Conservation (phyloP, 345 rosid species). For the Psidium guajava region DNA sequence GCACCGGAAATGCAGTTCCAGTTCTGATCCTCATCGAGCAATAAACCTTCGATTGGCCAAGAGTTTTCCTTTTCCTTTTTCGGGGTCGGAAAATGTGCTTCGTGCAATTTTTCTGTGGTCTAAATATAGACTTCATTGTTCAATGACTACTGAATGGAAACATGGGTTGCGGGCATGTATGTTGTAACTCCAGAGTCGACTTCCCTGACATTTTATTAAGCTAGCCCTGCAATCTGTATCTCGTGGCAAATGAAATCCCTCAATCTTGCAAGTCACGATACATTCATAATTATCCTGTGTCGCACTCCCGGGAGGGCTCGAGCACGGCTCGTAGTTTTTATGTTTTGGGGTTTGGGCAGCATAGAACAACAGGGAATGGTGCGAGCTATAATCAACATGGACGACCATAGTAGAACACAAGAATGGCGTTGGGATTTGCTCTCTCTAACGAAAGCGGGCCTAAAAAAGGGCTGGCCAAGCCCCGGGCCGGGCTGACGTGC, state of each 20-base stretch:
- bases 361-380: neutral
- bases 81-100: neutral
- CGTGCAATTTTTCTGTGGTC: neutral
- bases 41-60: neutral
- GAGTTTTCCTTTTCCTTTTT: neutral
- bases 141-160: neutral
- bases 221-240: neutral
- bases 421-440: neutral
- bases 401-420: neutral
- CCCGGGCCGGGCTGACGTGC: neutral
- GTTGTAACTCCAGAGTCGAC: neutral
- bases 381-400: neutral
- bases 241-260: neutral
- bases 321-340: neutral
- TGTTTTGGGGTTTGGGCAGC: neutral
- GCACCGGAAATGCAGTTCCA: conserved; percentile 88
- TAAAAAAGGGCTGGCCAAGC: neutral
- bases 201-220: neutral
- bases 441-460: neutral
- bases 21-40: conserved; percentile 32
- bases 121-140: neutral
- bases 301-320: neutral
- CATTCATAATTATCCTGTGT: neutral
- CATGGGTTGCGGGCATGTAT: neutral
- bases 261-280: neutral